phyloP scores from a whole-genome alignment of 805 yeast genomes.

The Kodamaea restingae region DNA sequence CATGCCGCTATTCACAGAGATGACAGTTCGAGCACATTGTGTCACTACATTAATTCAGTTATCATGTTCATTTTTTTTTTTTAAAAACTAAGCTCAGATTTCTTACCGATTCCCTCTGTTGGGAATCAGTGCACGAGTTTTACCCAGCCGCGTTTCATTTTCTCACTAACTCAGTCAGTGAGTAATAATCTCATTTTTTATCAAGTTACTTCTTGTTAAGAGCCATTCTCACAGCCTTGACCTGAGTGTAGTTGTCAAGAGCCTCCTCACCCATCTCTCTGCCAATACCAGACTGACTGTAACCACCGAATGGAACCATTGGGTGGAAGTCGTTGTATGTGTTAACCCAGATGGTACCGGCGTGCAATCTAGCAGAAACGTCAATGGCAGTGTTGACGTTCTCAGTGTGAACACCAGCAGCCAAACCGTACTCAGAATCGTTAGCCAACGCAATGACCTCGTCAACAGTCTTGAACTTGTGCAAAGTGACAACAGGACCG shows the following conservation, averaged over 20 bases:
- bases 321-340: slow-evolving; percentile 85
- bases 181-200: no score
- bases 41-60: no score
- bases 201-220: slow-evolving; percentile 7
- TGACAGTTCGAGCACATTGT: no score
- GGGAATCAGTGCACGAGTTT: no score
- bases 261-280: slow-evolving; percentile 91
- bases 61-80: no score
- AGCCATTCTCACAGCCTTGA: slow-evolving; percentile 71
- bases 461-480: slow-evolving; percentile 77
- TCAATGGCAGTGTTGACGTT: slow-evolving; percentile 71
- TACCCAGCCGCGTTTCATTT: no score
- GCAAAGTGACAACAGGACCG: slow-evolving; percentile 86
- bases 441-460: slow-evolving; percentile 78
- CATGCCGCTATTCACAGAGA: no score
- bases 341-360: slow-evolving; percentile 93
- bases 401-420: slow-evolving; percentile 84
- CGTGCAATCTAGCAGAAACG: slow-evolving; percentile 68
- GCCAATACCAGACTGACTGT: slow-evolving; percentile 87
- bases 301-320: slow-evolving; percentile 90
- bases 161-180: no score
- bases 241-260: slow-evolving; percentile 77
- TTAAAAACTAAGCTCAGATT: no score
- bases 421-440: slow-evolving; percentile 79
- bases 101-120: no score